Evolutionary conservation across 2,329 filamentous ascomycete species (phyloP).

Genomic region (Ascochyta koolunga): DNA sequence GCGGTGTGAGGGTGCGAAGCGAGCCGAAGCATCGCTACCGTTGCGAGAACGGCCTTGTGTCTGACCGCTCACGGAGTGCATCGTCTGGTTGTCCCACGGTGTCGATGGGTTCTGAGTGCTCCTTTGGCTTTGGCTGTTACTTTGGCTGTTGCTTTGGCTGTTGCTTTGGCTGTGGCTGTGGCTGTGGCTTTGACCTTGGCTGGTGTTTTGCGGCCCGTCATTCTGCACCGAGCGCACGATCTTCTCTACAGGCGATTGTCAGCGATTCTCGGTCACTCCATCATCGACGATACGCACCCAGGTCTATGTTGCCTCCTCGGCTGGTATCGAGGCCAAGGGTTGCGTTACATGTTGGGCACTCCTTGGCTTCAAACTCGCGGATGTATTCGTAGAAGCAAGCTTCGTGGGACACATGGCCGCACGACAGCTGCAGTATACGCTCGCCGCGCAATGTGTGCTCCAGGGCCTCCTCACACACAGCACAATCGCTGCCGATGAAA

Average conservation of each 20-base stretch:
- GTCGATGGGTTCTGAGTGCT: conserved; percentile 64
- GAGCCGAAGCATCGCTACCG: conserved; percentile 42
- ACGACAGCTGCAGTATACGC: conserved; percentile 93
- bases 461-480: conserved; percentile 93
- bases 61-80: conserved; percentile 56
- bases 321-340: conserved; percentile 91
- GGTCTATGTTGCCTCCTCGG: conserved; percentile 88
- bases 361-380: conserved; percentile 89
- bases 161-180: no score
- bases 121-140: conserved; percentile 36
- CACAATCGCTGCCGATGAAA: conserved; percentile 92
- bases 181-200: conserved; percentile 16
- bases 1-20: conserved; percentile 35
- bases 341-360: conserved; percentile 91
- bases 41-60: conserved; percentile 47
- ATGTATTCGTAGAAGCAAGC: conserved; percentile 99
- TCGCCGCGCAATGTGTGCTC: conserved; percentile 95
- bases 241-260: conserved; percentile 70
- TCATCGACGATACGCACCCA: conserved; percentile 64
- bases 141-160: conserved; percentile 16
- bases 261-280: conserved; percentile 8
- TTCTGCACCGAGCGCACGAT: conserved; percentile 84
- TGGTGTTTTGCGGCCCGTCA: conserved; percentile 55
- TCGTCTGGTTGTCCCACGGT: conserved; percentile 67
- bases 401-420: conserved; percentile 95